Conservation (phyloP, 2,329 filamentous ascomycete genomes). For the Huntiella omanensis region DNA sequence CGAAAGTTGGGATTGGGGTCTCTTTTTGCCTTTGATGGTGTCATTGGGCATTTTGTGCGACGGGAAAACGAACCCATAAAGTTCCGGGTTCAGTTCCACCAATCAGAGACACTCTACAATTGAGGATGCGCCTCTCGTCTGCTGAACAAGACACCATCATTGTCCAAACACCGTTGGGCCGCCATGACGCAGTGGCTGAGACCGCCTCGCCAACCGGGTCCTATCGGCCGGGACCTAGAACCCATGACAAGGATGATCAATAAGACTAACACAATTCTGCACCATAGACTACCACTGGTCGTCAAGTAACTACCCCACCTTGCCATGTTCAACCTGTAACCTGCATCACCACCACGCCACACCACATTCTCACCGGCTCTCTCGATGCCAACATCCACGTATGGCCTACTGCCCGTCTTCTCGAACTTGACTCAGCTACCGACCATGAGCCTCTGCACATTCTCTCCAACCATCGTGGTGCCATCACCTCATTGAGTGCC, state of each 20-base stretch:
- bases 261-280: background rate
- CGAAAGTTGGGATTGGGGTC: background rate
- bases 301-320: slow-evolving; percentile 55
- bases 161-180: too few relatives aligned
- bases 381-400: slow-evolving; percentile 81
- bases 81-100: too few relatives aligned
- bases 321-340: slow-evolving; percentile 69
- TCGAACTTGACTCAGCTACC: slow-evolving; percentile 36
- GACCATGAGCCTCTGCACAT: slow-evolving; percentile 55
- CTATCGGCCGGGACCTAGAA: too few relatives aligned
- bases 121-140: background rate
- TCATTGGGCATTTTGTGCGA: too few relatives aligned
- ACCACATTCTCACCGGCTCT: slow-evolving; percentile 59
- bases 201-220: too few relatives aligned
- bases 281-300: slow-evolving; percentile 49
- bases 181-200: too few relatives aligned
- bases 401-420: slow-evolving; percentile 63
- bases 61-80: too few relatives aligned
- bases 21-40: slow-evolving; percentile 8
- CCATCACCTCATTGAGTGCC: slow-evolving; percentile 43
- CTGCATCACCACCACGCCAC: slow-evolving; percentile 50
- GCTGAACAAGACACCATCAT: background rate
- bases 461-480: slow-evolving; percentile 58
- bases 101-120: too few relatives aligned
- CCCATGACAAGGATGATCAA: too few relatives aligned